Percentiles rank a stretch among this genome's conserved stretches.
Evolutionary conservation across 75 land plant species (phyloP).

Genomic region (Cupressus sempervirens): DNA sequence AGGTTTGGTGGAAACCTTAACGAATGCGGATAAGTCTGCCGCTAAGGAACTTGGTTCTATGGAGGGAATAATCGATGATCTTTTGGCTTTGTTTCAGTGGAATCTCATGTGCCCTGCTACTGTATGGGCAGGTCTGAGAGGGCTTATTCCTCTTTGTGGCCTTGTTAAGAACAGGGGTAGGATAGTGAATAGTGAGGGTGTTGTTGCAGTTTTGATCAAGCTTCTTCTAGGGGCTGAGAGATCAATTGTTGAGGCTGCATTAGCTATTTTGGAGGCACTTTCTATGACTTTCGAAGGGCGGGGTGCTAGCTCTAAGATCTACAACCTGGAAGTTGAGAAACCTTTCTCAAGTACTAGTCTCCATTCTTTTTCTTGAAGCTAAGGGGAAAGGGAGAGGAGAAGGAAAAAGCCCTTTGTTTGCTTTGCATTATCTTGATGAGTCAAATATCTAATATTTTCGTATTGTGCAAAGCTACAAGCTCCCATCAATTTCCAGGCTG

Average conservation of each 20-base stretch:
- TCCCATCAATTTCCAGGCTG: too few species aligned
- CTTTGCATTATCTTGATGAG: too few species aligned
- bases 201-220: conserved; percentile 18
- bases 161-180: background rate
- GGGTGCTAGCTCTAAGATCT: too few species aligned
- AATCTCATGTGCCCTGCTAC: background rate
- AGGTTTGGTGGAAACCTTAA: background rate
- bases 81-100: background rate
- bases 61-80: background rate
- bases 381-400: too few species aligned
- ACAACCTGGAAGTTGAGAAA: too few species aligned
- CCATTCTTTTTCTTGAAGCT: too few species aligned
- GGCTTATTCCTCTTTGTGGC: background rate
- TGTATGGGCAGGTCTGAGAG: background rate
- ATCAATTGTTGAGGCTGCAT: background rate
- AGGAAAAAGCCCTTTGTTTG: too few species aligned
- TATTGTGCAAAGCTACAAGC: too few species aligned
- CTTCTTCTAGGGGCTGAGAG: conserved; percentile 16
- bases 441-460: too few species aligned
- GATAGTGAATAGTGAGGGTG: conserved; percentile 16
- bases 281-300: conserved; percentile 51
- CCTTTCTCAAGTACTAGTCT: too few species aligned
- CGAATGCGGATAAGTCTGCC: background rate
- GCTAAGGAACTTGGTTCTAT: background rate
- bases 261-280: conserved; percentile 32